Evolutionary conservation across 2,329 filamentous ascomycete genomes (phyloP).

Genomic region (Alternaria longipes): DNA sequence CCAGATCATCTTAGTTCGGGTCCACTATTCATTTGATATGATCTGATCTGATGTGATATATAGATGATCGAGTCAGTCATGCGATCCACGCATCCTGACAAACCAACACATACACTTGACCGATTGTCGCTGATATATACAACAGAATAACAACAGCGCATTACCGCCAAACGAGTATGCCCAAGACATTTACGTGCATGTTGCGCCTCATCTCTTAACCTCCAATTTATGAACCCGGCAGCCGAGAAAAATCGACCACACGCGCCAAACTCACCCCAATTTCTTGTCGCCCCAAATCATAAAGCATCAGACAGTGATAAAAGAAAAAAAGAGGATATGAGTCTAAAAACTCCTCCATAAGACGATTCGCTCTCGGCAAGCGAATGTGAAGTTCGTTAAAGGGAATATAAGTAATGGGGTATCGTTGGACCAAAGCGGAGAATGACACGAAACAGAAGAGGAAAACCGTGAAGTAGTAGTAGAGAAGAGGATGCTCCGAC

Average conservation of each 20-base stretch:
- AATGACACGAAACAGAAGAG: constrained; percentile 16
- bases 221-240: neutral
- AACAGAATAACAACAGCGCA: neutral
- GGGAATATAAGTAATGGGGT: constrained; percentile 21
- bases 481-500: neutral
- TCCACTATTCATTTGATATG: constrained; percentile 2
- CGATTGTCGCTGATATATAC: constrained; percentile 2
- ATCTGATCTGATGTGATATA: neutral
- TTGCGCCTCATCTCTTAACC: neutral
- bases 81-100: neutral
- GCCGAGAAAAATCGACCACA: neutral
- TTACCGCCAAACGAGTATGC: neutral
- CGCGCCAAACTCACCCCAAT: neutral
- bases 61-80: constrained; percentile 1
- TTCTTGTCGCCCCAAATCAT: constrained; percentile 4
- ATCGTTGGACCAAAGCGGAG: constrained; percentile 22
- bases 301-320: neutral
- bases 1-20: neutral
- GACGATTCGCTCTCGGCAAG: constrained; percentile 3
- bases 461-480: constrained; percentile 6
- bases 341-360: constrained; percentile 8
- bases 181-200: neutral
- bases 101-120: neutral
- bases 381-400: constrained; percentile 17
- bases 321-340: neutral